Evolutionary conservation across 2,329 filamentous ascomycete species (phyloP).

Genomic region (Xylaria sp.): DNA sequence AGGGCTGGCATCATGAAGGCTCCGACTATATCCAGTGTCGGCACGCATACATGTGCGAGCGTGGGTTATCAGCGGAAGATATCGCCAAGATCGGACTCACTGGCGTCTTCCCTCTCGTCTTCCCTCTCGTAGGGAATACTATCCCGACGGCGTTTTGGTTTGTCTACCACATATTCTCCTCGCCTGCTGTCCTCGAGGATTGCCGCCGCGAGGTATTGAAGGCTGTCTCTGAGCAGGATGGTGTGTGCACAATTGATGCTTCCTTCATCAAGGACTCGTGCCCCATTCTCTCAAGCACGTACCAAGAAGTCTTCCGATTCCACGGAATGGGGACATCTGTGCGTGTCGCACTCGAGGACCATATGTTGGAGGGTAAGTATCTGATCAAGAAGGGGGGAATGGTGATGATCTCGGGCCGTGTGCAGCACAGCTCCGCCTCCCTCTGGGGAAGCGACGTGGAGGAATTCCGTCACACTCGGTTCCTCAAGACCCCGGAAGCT

Average conservation of each 20-base stretch:
- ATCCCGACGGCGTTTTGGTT: constrained; percentile 37
- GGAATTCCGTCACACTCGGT: constrained; percentile 29
- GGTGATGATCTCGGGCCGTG: constrained; percentile 23
- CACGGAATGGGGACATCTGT: constrained; percentile 26
- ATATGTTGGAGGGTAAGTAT: constrained; percentile 27
- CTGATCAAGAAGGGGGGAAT: constrained; percentile 31
- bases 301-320: constrained; percentile 25
- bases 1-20: neutral
- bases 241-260: constrained; percentile 14
- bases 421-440: constrained; percentile 22
- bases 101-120: constrained; percentile 23
- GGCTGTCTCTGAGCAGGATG: constrained; percentile 20
- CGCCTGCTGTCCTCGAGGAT: constrained; percentile 31
- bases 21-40: too few relatives aligned
- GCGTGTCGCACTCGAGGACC: constrained; percentile 27
- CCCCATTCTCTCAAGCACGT: constrained; percentile 25
- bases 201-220: constrained; percentile 27
- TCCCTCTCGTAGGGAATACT: constrained; percentile 33
- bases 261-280: constrained; percentile 27
- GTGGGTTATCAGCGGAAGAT: constrained; percentile 9
- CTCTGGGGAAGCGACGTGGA: constrained; percentile 23
- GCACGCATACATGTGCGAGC: too few relatives aligned
- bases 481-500: neutral
- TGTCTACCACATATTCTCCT: constrained; percentile 34
- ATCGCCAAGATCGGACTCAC: constrained; percentile 25